Evolutionary conservation across 768 basidiomycete genomes (phyloP), one percentile per base, ranked within the genome.

Genomic region (Leccinum pellstonianum): DNA sequence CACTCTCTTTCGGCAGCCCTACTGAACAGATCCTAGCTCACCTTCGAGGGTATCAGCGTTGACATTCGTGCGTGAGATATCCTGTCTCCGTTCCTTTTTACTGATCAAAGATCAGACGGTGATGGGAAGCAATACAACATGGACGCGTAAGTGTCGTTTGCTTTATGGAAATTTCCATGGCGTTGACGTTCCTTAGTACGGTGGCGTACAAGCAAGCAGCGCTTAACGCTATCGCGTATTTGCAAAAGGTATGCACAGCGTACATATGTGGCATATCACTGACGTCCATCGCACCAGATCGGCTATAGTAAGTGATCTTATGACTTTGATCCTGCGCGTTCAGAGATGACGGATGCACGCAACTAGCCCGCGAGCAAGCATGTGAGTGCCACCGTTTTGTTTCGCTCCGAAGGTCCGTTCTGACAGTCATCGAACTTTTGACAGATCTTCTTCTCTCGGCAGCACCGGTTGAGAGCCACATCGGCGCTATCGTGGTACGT

Each of bases 161-260:
- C 19, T 37, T 47, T 15, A 2, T n/a, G 12, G 15, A 50, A 12
- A 8, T 50, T 33, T 19, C 0, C 2, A 21, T 21, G 23, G 55
- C 6, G 29, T 43, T 52, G 47, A 49, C 54, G n/a, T 10, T 19
- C 21, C 35, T 31, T 53, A 87, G 86, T 0, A 83, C 88, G 21
- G 86, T 88, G 17, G 89, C 90, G 3, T 91, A 88, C 70, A 90
- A 91, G 68, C 88, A 89, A 73, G 90, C 90, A 5, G 87, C 90
- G 0, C 73, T 90, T 56, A 90, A 90, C 64, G 81, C 86, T 2
- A 91, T 92, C 54, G 80, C 81, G 2, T 91, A 92, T 70, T 77
- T 92, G 48, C 77, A 80, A 76, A 88, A 88, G 80, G 85, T 84
- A 53, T 27, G 68, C 62, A 41, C 38, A 49, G 17, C 0, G 17